Evolutionary conservation across 2,329 filamentous ascomycete genomes (phyloP).

Genomic region (Aspergillus novofumigatus): DNA sequence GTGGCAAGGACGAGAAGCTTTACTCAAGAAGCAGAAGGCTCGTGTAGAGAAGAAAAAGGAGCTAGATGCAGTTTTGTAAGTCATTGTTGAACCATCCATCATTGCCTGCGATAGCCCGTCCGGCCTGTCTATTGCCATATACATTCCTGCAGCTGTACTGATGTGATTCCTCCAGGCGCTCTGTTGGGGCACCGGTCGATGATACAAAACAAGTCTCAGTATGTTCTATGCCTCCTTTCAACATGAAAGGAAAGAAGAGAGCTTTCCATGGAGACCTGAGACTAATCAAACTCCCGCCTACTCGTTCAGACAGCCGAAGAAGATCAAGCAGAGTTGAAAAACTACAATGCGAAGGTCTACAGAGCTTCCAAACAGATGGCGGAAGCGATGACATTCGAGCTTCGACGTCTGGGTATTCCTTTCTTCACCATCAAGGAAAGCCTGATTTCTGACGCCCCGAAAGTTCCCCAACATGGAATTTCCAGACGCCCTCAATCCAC

Average conservation of each 20-base stretch:
- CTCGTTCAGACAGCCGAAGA: conserved; percentile 41
- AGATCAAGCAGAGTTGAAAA: conserved; percentile 51
- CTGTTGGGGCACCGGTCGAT: conserved; percentile 42
- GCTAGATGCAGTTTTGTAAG: conserved; percentile 53
- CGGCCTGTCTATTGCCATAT: not conserved
- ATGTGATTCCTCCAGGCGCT: conserved; percentile 32
- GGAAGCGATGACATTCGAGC: conserved; percentile 51
- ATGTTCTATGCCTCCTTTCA: conserved; percentile 8
- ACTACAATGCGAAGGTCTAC: conserved; percentile 61
- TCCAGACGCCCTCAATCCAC: not conserved
- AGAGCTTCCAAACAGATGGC: conserved; percentile 57
- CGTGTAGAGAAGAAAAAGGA: conserved; percentile 52
- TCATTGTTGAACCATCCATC: conserved; percentile 4
- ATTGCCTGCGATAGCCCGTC: not conserved
- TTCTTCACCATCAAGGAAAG: conserved; percentile 54
- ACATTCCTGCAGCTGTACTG: not conserved
- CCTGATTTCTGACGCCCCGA: conserved; percentile 32
- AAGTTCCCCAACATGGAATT: not conserved
- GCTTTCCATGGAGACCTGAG: not conserved
- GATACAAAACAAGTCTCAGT: conserved; percentile 30
- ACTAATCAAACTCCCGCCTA: not conserved
- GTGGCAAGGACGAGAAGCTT: conserved; percentile 50
- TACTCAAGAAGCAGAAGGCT: conserved; percentile 50
- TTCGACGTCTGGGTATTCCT: conserved; percentile 56
- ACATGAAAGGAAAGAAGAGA: not conserved